Evolutionary conservation across 2,329 filamentous ascomycete genomes (phyloP), one percentile per base, ranked within the genome.

Genomic region (Aschersonia sp.): DNA sequence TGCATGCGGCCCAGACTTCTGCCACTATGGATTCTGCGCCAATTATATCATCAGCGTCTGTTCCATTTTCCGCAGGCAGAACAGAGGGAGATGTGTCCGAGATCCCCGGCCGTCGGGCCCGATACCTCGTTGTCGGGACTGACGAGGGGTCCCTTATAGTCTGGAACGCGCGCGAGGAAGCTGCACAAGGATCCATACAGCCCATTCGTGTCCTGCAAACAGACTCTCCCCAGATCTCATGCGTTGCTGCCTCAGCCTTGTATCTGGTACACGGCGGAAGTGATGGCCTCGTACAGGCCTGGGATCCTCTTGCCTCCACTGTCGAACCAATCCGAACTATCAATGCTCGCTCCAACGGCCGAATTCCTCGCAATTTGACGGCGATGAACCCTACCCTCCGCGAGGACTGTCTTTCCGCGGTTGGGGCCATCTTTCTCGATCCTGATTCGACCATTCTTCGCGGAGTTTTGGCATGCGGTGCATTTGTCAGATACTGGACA

Each of bases 201-300:
- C 86, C 90, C 1, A 59, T 94, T n/a, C 81, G 87, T 31, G 72
- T 84, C 46, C 89, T 97, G 43, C 80, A 89, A 56, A 97, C 92
- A 0, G 87, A 94, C 43, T 97, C 90, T 0, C 88, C 90, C 0
- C 78, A 87, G 59, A 81, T 97, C 14, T 86, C 88, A 0, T 87
- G 81, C 51, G 65, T 98, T 12, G 92, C 84, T 5, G 63, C 95
- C 44, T 87, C 88, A 1, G 85, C 87, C 2, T 70, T 98, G 12
- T 94, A 94, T 59, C 67, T 98, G 12, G 85, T 97, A 6, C 87
- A 95, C 61, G 92, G 92, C 45, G 92, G 92, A 30, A 95, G 85
- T 55, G 92, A 98, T 64, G 90, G 92, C 1, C 76, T 97, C 4
- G 90, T 95, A 5, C 92, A 97, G 63, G 86, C 88, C 5, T 98